phyloP scores from a whole-genome alignment of 805 yeast species.

The Monosporozyma servazzii region DNA sequence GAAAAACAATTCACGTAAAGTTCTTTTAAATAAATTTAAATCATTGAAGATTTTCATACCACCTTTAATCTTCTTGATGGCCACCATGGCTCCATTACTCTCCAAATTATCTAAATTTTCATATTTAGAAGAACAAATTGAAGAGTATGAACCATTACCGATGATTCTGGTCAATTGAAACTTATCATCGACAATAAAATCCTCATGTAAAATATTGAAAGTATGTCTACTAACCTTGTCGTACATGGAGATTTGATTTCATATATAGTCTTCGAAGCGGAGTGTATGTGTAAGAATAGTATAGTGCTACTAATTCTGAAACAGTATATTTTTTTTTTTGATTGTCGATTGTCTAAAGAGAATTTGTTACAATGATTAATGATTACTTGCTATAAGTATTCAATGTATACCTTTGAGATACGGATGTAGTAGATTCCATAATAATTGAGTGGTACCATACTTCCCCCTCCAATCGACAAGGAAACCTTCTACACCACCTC shows the following conservation, averaged over 20 bases:
- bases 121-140: slow-evolving; percentile 88
- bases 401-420: no score
- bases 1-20: slow-evolving; percentile 79
- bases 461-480: no score
- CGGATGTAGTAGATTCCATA: no score
- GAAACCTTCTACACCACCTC: no score
- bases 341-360: no score
- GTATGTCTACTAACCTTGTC: slow-evolving; percentile 25
- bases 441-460: no score
- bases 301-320: no score
- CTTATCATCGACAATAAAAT: slow-evolving; percentile 79
- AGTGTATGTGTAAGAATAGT: no score
- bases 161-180: slow-evolving; percentile 82
- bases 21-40: slow-evolving; percentile 76
- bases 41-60: slow-evolving; percentile 60
- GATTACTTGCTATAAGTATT: no score
- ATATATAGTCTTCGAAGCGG: background rate
- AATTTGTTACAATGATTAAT: no score
- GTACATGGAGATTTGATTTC: slow-evolving; percentile 6
- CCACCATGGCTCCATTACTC: slow-evolving; percentile 52
- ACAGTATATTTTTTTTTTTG: no score
- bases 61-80: slow-evolving; percentile 79
- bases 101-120: slow-evolving; percentile 56
- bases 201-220: slow-evolving; percentile 72
- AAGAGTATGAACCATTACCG: slow-evolving; percentile 96